phyloP scores from a whole-genome alignment of 192 early-diverging fungal species.

The Dimargaris verticillata region DNA sequence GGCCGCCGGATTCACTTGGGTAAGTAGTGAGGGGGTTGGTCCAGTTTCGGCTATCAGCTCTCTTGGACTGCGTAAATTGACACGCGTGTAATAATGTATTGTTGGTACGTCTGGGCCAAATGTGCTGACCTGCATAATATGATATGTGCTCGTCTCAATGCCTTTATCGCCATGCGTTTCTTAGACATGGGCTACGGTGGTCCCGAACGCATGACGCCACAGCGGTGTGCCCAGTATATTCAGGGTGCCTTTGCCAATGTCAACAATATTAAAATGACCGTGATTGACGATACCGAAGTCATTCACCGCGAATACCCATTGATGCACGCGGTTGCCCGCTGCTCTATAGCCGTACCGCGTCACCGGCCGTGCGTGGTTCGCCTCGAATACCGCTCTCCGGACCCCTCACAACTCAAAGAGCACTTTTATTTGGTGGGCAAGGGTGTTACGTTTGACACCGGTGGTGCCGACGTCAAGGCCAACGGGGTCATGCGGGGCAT shows the following conservation, averaged over 20 bases:
- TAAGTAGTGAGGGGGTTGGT: too few relatives aligned
- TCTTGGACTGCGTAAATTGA: too few relatives aligned
- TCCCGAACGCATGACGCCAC: slow-evolving; percentile 77
- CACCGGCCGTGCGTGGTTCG: slow-evolving; percentile 48
- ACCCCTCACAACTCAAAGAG: slow-evolving; percentile 54
- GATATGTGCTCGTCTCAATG: too few relatives aligned
- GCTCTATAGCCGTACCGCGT: slow-evolving; percentile 42
- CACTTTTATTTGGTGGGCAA: slow-evolving; percentile 72
- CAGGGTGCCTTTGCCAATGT: slow-evolving; percentile 37
- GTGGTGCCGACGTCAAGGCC: slow-evolving; percentile 73
- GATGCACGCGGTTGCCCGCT: slow-evolving; percentile 59
- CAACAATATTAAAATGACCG: slow-evolving; percentile 35
- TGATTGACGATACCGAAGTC: slow-evolving; percentile 46
- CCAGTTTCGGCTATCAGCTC: too few relatives aligned
- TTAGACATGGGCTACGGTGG: slow-evolving; percentile 71
- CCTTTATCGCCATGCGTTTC: too few relatives aligned
- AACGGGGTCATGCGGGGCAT: slow-evolving; percentile 72
- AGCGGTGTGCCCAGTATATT: slow-evolving; percentile 51
- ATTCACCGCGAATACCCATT: slow-evolving; percentile 71
- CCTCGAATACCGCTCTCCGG: slow-evolving; percentile 51
- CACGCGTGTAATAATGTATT: too few relatives aligned
- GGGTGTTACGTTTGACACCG: slow-evolving; percentile 83
- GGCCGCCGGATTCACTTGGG: slow-evolving; percentile 52
- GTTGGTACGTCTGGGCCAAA: too few relatives aligned
- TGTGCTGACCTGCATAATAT: too few relatives aligned